Evolutionary conservation across 2,329 filamentous ascomycete species (phyloP), one percentile per base, ranked within the genome.

Genomic region (Penicillium concentricum): DNA sequence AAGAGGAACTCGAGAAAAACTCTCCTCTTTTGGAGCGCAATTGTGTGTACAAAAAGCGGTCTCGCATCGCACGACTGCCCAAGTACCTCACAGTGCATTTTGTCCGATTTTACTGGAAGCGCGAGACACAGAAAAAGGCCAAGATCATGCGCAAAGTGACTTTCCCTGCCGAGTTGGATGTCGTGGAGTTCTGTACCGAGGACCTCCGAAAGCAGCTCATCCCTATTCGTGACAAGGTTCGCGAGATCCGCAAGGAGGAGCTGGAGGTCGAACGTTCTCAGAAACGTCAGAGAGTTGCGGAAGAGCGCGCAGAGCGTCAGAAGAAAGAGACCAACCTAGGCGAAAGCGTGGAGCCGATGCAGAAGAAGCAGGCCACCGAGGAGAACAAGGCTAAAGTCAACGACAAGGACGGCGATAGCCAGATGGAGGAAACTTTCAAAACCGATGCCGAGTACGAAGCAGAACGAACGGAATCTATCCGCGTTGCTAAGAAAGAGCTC

Each of bases 111-210:
- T 97, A 93, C 80, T 99, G 94, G 94, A 93, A 96, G 72, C 87
- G 89, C 45, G 91, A 96, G 65, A 92, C 91, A 4, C 89, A 95
- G 76, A 97, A 97, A 81, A 99, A 99, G 82, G 92, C 93, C 64
- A 99, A 99, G 83, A 99, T 99, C 67, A 93, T 99, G 90, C 90
- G 92, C 72, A 99, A 97, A 78, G 94, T 99, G 56, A 93, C 91
- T 0, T 99, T 99, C 72, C 93, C 93, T 7, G 87, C 90, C 49
- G 94, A 99, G 76, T 81, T 99, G 34, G 94, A 99, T 69, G 86
- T 91, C 38, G 87, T 96, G 22, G 94, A 99, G 72, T 97, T 96
- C 76, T 99, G 94, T 76, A 93, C 92, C 13, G 92, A 97, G 26
- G 88, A 94, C 51, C 81, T 99, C 61, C 89, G 86, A 74, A 87